Evolutionary conservation across 331 rosid genomes (phyloP).

Genomic region (Stylosanthes scabra): DNA sequence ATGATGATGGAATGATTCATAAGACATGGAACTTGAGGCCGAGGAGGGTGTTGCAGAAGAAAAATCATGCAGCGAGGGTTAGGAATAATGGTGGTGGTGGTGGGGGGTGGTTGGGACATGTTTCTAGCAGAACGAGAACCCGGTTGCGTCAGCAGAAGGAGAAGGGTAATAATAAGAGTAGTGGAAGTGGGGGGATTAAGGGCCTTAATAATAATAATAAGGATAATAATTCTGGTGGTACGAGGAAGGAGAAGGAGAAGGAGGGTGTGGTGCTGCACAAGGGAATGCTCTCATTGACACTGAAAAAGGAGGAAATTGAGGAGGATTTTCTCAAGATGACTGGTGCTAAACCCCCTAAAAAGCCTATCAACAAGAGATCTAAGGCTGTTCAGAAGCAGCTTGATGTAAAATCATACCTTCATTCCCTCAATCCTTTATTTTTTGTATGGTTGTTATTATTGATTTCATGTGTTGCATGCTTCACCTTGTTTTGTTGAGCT

Average conservation of each 20-base stretch:
- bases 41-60: conserved; percentile 28
- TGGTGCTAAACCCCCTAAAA: conserved; percentile 48
- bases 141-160: background rate
- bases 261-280: background rate
- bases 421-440: background rate
- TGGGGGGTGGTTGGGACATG: background rate
- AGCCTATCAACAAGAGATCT: conserved; percentile 47
- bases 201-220: background rate
- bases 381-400: conserved; percentile 46
- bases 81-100: no score
- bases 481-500: background rate
- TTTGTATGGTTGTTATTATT: background rate
- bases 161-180: background rate
- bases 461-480: background rate
- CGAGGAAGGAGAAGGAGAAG: background rate
- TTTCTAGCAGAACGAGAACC: background rate
- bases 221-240: no score
- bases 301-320: conserved; percentile 58
- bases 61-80: background rate
- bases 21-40: conserved; percentile 60
- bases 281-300: conserved; percentile 30
- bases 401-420: conserved; percentile 48
- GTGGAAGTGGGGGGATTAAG: background rate
- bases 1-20: no score
- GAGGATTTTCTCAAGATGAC: conserved; percentile 55